Conservation (phyloP, 2,329 filamentous ascomycete genomes). For the Mycosphaerella arachidis region DNA sequence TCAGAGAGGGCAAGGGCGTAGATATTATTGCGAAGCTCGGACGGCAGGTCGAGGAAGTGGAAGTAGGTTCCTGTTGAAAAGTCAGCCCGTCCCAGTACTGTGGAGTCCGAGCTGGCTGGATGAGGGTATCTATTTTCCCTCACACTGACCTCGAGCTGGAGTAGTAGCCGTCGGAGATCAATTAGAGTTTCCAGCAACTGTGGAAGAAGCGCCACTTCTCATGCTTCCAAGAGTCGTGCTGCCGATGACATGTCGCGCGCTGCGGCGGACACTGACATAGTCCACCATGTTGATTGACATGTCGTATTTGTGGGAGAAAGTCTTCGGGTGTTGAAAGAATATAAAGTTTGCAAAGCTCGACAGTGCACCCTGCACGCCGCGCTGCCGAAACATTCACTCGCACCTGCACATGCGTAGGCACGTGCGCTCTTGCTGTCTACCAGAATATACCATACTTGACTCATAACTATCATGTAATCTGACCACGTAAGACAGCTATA, state of each 20-base stretch:
- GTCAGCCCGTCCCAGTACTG: background rate
- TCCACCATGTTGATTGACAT: background rate
- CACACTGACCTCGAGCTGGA: background rate
- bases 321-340: background rate
- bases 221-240: background rate
- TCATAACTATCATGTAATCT: background rate
- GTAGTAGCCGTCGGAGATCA: background rate
- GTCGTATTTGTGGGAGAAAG: background rate
- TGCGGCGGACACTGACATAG: background rate
- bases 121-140: background rate
- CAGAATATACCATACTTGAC: background rate
- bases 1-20: background rate
- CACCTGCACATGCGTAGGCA: background rate
- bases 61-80: background rate
- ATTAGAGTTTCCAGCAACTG: background rate
- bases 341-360: background rate
- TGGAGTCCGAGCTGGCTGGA: background rate
- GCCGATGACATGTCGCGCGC: background rate
- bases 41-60: conserved; percentile 5
- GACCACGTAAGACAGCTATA: no score
- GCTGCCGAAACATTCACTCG: background rate
- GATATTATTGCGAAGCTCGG: background rate
- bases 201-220: background rate
- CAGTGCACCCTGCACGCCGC: background rate
- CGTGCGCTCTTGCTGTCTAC: background rate